Base-by-base conservation (phyloP, 176 grass and related monocot species). In the Melocanna baccifera region DNA sequence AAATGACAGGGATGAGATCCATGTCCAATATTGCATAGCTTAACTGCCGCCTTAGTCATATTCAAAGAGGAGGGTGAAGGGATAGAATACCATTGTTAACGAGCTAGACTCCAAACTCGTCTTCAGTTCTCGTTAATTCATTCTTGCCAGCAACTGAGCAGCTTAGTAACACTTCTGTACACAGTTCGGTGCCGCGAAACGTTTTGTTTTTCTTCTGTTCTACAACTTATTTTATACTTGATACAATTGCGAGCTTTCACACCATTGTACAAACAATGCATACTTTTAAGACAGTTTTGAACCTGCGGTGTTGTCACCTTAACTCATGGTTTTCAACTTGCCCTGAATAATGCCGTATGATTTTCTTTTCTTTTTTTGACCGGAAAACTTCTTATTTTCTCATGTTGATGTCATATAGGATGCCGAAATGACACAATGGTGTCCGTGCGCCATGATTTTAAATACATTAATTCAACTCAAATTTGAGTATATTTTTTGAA, bases 1-100 rank as follows among this genome's bases (percentile, higher is more conserved):
- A 83, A 65, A 83, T 78, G 79, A 30, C 56, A 45, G 68, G 66
- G 59, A 78, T 13, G 75, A 69, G 70, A 84, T 50, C 12, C 46
- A 69, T 67, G 41, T 50, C 55, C 37, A 47, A 69, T 76, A 70
- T 46, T 51, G 51, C 74, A 77, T 74, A 87, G 69, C 43, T 74
- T 87, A 83, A 68, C 80, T 86, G 65, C 52, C 18, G 56, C 30
- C 81, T 36, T 75, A 70, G 40, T 73, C 68, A 67, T 75, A 75
- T 79, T 87, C 48, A 19, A 67, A 79, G 59, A 61, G 79, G 48
- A 32, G 69, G 41, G 69, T 89, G 76, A 50, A 76, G 52, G 23
- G 64, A 82, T 86, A 90, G 56, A 69, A 91, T 84, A 80, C 75
- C 48, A 26, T 71, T 83, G 42, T 74, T 75, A 81, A 61, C 75